phyloP scores from a whole-genome alignment of 805 yeast genomes.

The Barnettozyma wickerhamii region DNA sequence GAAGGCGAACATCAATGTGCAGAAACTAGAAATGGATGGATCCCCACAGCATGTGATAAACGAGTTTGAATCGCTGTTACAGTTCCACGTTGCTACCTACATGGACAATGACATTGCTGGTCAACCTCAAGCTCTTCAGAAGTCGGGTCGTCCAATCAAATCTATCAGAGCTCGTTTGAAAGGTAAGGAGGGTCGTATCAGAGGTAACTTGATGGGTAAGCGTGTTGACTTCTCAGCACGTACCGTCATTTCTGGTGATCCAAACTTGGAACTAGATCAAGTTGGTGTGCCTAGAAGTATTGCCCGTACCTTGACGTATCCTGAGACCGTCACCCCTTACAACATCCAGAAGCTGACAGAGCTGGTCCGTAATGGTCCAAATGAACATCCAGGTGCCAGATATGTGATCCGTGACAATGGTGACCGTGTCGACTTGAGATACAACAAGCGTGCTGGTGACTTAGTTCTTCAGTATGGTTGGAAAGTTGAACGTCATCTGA shows the following conservation, averaged over 20 bases:
- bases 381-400: slow-evolving; percentile 99
- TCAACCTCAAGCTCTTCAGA: slow-evolving; percentile 98
- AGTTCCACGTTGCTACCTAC: slow-evolving; percentile 97
- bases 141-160: slow-evolving; percentile 97
- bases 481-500: slow-evolving; percentile 97
- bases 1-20: slow-evolving; percentile 96
- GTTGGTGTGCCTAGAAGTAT: slow-evolving; percentile 98
- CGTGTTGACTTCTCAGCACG: slow-evolving; percentile 99
- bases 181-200: slow-evolving; percentile 98
- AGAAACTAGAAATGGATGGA: slow-evolving; percentile 95
- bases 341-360: slow-evolving; percentile 92
- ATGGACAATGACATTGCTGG: slow-evolving; percentile 99
- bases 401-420: slow-evolving; percentile 98
- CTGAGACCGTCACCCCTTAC: slow-evolving; percentile 97
- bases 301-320: slow-evolving; percentile 93
- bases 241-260: slow-evolving; percentile 99
- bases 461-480: slow-evolving; percentile 97
- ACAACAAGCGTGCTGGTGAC: slow-evolving; percentile 97
- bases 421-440: slow-evolving; percentile 95
- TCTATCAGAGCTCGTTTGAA: slow-evolving; percentile 98
- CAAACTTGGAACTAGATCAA: slow-evolving; percentile 94
- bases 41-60: slow-evolving; percentile 98
- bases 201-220: slow-evolving; percentile 99
- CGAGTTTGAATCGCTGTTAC: slow-evolving; percentile 92
- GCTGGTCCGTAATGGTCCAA: slow-evolving; percentile 95